phyloP scores from a whole-genome alignment of 768 basidiomycete genomes.

The Psilocybe sp. region DNA sequence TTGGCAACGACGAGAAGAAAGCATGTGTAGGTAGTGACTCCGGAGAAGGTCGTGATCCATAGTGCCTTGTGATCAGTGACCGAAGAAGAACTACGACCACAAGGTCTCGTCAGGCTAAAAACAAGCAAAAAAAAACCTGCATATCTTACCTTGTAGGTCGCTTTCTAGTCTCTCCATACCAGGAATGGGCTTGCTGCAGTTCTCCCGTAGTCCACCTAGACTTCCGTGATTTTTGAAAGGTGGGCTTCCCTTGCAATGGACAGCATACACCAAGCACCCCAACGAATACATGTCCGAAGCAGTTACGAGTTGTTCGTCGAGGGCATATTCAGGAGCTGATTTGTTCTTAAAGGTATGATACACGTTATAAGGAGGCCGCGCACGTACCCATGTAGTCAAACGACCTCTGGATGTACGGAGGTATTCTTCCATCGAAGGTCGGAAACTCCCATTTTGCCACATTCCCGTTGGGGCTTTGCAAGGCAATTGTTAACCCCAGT shows the following conservation, averaged over 20 bases:
- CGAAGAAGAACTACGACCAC: slow-evolving; percentile 67
- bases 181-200: slow-evolving; percentile 59
- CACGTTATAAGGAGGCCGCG: not conserved
- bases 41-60: slow-evolving; percentile 72
- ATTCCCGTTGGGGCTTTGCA: slow-evolving; percentile 64
- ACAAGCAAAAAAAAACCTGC: not conserved
- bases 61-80: slow-evolving; percentile 77
- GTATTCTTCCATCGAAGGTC: slow-evolving; percentile 77
- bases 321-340: slow-evolving; percentile 88
- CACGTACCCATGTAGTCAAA: slow-evolving; percentile 90
- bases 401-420: slow-evolving; percentile 82
- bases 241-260: slow-evolving; percentile 83
- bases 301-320: slow-evolving; percentile 84
- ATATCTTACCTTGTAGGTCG: slow-evolving; percentile 63
- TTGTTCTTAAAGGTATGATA: not conserved
- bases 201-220: slow-evolving; percentile 65
- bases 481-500: slow-evolving; percentile 80
- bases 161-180: slow-evolving; percentile 65
- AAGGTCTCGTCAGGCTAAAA: slow-evolving; percentile 6
- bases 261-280: slow-evolving; percentile 87
- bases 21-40: slow-evolving; percentile 77
- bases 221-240: slow-evolving; percentile 87
- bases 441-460: slow-evolving; percentile 89
- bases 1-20: slow-evolving; percentile 94
- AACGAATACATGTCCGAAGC: slow-evolving; percentile 93